Base-by-base conservation (phyloP, 495 filamentous ascomycete genomes). In the Penicillium lagena region DNA sequence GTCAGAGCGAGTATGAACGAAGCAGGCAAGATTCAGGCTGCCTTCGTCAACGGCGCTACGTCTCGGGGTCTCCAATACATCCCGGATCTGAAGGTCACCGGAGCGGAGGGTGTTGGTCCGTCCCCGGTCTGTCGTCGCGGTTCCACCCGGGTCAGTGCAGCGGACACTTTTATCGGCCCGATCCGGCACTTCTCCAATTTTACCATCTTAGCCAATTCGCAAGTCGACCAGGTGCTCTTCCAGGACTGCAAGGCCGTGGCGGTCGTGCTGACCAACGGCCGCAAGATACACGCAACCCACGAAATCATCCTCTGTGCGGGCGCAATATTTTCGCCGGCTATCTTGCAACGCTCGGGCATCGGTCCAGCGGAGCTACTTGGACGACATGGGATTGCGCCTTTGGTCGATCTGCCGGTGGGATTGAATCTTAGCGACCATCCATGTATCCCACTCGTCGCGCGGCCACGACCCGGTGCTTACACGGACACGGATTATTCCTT, bases 401-500 rank as follows among this genome's bases (percentile, higher is more conserved):
- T 40, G 22, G 38, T 29, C 38, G 38, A 40, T 17, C 38, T 40
- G 22, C 38, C 38, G 38, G 38, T 40, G 22, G 38, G 38, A 30
- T 29, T 40, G 38, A 40, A 40, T 29, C 38, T 40, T 30, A 40
- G 38, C 22, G 38, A 40, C 38, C 38, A 29, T 40, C 38, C 38
- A 40, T 40, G 38, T 29, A 40, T 40, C 22, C 38, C 38, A 40
- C 38, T 40, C 17, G 38, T 40, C 22, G 38, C 38, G 7, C 38
- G 38, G 38, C 38, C 38, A n/a, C 22, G 38, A 29, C 17, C 38
- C 38, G 38, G 38, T 40, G 38, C 38, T 40, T 40, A 40, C 38
- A 40, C 38, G 38, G 38, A 40, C 38, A 40, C 22, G 38, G 22
- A 40, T 40, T 40, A 40, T 40, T 40, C 38, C 22, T 40, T 40